Evolutionary conservation across 768 basidiomycete genomes (phyloP).

Genomic region (Serendipita sp.): DNA sequence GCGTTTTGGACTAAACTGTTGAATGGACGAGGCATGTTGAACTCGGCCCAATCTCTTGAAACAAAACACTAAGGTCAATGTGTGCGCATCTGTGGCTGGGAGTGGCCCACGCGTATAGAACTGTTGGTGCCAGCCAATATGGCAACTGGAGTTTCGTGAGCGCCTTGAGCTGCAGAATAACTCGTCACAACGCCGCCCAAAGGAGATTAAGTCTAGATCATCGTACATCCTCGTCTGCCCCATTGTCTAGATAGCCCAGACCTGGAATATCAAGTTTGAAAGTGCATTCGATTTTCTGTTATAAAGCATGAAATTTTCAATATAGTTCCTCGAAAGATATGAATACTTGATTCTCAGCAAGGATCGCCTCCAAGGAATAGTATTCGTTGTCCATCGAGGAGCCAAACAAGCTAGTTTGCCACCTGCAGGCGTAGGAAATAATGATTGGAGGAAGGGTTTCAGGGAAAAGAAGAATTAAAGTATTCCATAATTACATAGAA

Average conservation of each 20-base stretch:
- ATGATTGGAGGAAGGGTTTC: no score
- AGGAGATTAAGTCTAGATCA: not conserved
- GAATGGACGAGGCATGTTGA: slow-evolving; percentile 68
- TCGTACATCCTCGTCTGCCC: slow-evolving; percentile 65
- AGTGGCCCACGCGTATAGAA: slow-evolving; percentile 53
- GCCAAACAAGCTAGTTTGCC: not conserved
- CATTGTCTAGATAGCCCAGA: slow-evolving; percentile 81
- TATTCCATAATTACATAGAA: no score
- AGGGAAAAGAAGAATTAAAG: no score
- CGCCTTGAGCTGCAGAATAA: slow-evolving; percentile 44
- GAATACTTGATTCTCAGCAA: slow-evolving; percentile 74
- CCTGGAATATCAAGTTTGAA: slow-evolving; percentile 73
- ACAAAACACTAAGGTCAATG: not conserved
- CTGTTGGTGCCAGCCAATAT: slow-evolving; percentile 78
- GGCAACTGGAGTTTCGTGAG: slow-evolving; percentile 68
- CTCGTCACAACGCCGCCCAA: not conserved
- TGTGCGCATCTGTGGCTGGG: not conserved
- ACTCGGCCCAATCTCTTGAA: slow-evolving; percentile 71
- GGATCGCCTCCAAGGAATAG: slow-evolving; percentile 78
- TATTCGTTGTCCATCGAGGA: slow-evolving; percentile 72
- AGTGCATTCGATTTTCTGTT: slow-evolving; percentile 81
- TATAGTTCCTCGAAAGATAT: not conserved
- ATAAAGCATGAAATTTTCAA: not conserved
- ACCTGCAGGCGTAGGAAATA: not conserved
- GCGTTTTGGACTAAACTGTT: slow-evolving; percentile 64